Evolutionary conservation across 202 grass and related monocot genomes (phyloP).

Genomic region (Setaria viridis): DNA sequence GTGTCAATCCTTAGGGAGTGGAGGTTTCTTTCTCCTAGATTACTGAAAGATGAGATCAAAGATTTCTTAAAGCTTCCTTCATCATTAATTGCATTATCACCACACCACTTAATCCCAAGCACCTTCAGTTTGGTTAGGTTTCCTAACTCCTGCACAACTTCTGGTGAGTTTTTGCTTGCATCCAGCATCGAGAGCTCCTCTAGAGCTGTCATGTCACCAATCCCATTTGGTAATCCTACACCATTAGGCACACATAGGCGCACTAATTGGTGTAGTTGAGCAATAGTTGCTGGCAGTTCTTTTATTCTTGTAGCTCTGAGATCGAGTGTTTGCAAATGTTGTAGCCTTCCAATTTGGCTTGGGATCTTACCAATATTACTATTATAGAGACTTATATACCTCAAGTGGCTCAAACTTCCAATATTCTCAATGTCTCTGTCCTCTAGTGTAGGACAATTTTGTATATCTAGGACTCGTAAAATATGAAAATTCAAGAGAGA

Average conservation of each 20-base stretch:
- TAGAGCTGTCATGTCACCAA: conserved; percentile 42
- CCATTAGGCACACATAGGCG: conserved; percentile 6
- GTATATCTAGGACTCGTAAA: conserved; percentile 45
- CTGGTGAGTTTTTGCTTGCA: conserved; percentile 25
- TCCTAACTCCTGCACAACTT: conserved; percentile 23
- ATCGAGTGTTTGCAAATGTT: conserved; percentile 41
- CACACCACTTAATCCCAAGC: conserved; percentile 16
- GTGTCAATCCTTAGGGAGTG: conserved; percentile 19
- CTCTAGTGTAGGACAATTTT: conserved; percentile 31
- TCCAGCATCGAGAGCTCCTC: conserved; percentile 46
- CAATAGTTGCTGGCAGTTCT: conserved; percentile 31
- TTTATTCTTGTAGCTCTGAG: conserved; percentile 29
- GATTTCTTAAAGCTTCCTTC: conserved; percentile 27
- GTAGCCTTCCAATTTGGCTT: conserved; percentile 41
- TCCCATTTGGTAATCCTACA: conserved; percentile 37
- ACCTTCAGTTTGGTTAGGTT: conserved; percentile 38
- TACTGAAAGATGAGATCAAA: conserved; percentile 24
- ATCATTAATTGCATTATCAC: neutral
- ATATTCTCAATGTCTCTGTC: conserved; percentile 34
- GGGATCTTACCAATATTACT: conserved; percentile 28
- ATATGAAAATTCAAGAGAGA: conserved; percentile 8
- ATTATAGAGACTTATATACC: conserved; percentile 33
- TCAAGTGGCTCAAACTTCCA: conserved; percentile 34
- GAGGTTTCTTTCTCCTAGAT: conserved; percentile 37
- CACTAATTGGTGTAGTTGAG: conserved; percentile 36